Evolutionary conservation across 768 basidiomycete genomes (phyloP).

Genomic region (Termitomyces sp.): DNA sequence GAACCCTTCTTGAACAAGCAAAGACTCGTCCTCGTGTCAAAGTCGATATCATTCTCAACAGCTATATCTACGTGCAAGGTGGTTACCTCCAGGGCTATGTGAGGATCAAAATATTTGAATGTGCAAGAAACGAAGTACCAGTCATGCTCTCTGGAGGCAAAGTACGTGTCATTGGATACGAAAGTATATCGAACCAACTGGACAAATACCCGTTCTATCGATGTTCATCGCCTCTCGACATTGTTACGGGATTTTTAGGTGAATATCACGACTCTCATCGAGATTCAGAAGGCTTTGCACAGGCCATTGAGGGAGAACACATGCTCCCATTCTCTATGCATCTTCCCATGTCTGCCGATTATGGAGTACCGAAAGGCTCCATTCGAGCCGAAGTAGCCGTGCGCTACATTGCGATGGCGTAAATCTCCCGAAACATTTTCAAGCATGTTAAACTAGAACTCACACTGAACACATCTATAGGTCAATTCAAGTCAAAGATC

Average conservation of each 20-base stretch:
- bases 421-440: background rate
- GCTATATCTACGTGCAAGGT: constrained; percentile 75
- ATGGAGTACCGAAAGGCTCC: constrained; percentile 53
- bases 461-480: constrained; percentile 26
- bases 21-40: constrained; percentile 71
- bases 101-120: constrained; percentile 56
- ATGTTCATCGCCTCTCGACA: constrained; percentile 49
- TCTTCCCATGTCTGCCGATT: constrained; percentile 50
- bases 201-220: constrained; percentile 83
- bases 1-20: constrained; percentile 62
- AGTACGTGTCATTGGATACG: constrained; percentile 80
- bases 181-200: constrained; percentile 52
- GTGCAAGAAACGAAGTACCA: constrained; percentile 47
- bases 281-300: constrained; percentile 59
- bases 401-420: constrained; percentile 1
- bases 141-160: constrained; percentile 70
- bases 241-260: constrained; percentile 39
- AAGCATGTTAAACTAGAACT: background rate
- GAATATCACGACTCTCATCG: constrained; percentile 36
- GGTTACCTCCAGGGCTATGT: constrained; percentile 64
- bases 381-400: constrained; percentile 42
- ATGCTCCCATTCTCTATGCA: constrained; percentile 66
- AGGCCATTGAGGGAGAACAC: constrained; percentile 62
- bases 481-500: constrained; percentile 71
- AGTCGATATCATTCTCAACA: constrained; percentile 75